Base-by-base conservation (phyloP, 2,329 filamentous ascomycete genomes). In the Aureobasidium lini region DNA sequence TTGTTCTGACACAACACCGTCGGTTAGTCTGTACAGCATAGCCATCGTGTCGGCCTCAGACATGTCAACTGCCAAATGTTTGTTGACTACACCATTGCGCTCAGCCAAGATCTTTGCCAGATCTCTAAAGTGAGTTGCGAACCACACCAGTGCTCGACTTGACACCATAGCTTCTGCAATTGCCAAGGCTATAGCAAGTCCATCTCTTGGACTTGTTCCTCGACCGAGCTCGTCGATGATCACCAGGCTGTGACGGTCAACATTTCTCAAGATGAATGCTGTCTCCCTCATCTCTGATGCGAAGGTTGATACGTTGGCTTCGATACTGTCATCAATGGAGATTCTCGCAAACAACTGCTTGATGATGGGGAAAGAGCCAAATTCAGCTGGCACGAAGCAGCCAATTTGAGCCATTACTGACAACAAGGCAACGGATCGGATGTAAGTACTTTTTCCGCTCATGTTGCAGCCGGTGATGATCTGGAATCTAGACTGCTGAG, bases 381-480 rank as follows among this genome's bases (percentile, higher is more conserved):
- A 94, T 32, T 86, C 79, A 0, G 91, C 93, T 0, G 94, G 94
- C 1, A 97, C 87, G 70, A 95, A 97, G 66, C 85, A 89, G 3
- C 92, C 93, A 54, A 96, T 85, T 67, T 99, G 94, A 0, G 90
- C 90, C 91, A 99, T 96, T 60, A 99, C 85, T 46, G 88, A 84
- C 68, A 95, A 84, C 34, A 99, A 76, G 0, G 93, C 89, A 28
- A 95, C 79, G 1, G 88, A 87, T 52, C 90, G 85, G 63, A 97
- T 96, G 68, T 96, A 97, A 0, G 92, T 99, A 64, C 89, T 95
- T 71, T 97, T 99, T 0, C 92, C 94, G 66, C 90, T 95, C 94
- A 99, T 99, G 67, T 99, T 99, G 71, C 90, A 95, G 3, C 94
- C 93, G 0, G 93, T 97, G 63, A 99, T 86, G 62, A 97, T 88